Base-by-base conservation (phyloP, 345 rosid species). In the Linum trigynum region DNA sequence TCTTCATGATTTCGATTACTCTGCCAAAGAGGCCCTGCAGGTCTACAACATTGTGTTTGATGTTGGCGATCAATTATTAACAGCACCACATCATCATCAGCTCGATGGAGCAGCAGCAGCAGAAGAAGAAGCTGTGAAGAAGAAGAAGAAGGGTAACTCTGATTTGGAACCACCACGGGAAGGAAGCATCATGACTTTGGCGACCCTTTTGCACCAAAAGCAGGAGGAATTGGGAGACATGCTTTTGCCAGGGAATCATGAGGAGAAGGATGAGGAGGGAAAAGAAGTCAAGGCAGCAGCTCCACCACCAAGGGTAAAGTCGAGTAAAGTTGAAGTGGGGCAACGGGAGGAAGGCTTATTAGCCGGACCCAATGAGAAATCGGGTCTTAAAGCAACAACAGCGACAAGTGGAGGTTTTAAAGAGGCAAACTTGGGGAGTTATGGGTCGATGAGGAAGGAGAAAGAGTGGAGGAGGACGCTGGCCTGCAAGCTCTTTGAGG, bases 381-480 rank as follows among this genome's bases (percentile, higher is more conserved):
- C 39, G 38, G 42, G 56, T 65, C 60, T 55, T 55, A 63, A 62
- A 56, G 57, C 53, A 15, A 66, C 73, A 69, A 60, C 38, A 61
- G 58, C 51, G 61, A 12, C 50, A 55, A 55, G n/a, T 23, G 4
- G 16, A 55, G 15, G 58, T 12, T 4, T 55, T 55, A 1, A 68
- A 73, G 72, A 62, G 10, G 45, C 67, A 12, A 79, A 57, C 65
- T 80, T 83, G 0, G 83, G 79, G 63, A 85, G 86, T 73, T 84
- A 70, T 15, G 94, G 96, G 59, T 88, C 99, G 38, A 90, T 86
- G 91, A 88, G 92, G 71, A 84, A 74, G 65, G 95, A 86, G 38
- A 90, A 86, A 65, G 99, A 94, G 72, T 90, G 99, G 99, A 90
- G 84, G 60, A 85, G 99, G 81, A 94, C 99, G 35, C 64, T 94